A percentile compares a stretch with the other conserved stretches of the same genome.
phyloP scores from a whole-genome alignment of 73 alveolate genomes.

The Paramecium caudatum region DNA sequence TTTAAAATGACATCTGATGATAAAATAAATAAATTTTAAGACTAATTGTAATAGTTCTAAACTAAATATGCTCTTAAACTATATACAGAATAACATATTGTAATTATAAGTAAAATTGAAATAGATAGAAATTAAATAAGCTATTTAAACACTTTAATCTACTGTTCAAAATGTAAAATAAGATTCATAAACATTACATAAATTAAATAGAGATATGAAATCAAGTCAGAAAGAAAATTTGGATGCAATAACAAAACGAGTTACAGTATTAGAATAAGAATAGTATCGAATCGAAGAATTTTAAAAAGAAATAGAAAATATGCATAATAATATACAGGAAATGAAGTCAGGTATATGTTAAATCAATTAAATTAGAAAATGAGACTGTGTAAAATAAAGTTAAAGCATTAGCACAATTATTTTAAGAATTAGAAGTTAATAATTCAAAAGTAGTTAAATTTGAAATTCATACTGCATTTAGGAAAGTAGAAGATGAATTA shows the following conservation, averaged over 20 bases:
- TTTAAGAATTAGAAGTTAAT: slow-evolving; percentile 52
- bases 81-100: slow-evolving; percentile 37
- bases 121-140: slow-evolving; percentile 18
- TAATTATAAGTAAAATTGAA: neutral
- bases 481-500: slow-evolving; percentile 7
- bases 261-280: neutral
- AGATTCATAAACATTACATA: slow-evolving; percentile 42
- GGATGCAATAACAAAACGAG: neutral
- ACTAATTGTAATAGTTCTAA: neutral
- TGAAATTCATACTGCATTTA: slow-evolving; percentile 33
- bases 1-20: slow-evolving; percentile 11
- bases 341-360: neutral
- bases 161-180: neutral
- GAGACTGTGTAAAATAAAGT: slow-evolving; percentile 4
- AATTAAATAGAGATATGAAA: neutral
- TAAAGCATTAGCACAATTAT: slow-evolving; percentile 29
- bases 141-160: neutral
- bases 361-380: slow-evolving; percentile 2
- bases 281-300: neutral
- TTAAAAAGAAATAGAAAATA: neutral
- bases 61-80: slow-evolving; percentile 19
- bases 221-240: neutral
- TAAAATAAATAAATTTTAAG: neutral
- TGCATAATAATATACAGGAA: neutral
- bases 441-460: slow-evolving; percentile 23